phyloP scores from a whole-genome alignment of 2,329 filamentous ascomycete genomes.

The Dactylellina sp. region DNA sequence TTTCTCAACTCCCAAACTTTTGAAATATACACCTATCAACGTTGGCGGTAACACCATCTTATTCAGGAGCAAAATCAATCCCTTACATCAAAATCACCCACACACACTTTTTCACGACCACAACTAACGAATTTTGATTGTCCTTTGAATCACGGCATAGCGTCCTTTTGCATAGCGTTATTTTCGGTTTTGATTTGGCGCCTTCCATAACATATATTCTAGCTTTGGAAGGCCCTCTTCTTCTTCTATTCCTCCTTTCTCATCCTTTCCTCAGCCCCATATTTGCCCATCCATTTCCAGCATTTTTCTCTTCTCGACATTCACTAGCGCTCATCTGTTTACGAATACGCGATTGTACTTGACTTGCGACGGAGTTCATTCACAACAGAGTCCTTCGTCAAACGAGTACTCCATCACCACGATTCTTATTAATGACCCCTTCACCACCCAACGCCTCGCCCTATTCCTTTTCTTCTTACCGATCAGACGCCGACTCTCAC shows the following conservation, averaged over 20 bases:
- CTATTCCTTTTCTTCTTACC: conserved; percentile 16
- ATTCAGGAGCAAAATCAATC: too few relatives aligned
- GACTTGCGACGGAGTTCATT: conserved; percentile 28
- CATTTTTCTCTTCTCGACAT: conserved; percentile 50
- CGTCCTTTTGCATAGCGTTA: conserved; percentile 53
- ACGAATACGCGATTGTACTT: conserved; percentile 47
- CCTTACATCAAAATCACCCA: too few relatives aligned
- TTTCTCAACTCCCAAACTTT: conserved; percentile 5
- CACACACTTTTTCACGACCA: conserved; percentile 23
- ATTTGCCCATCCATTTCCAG: conserved; percentile 30
- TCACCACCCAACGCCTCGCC: conserved; percentile 7
- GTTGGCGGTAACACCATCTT: too few relatives aligned
- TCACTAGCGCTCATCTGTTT: conserved; percentile 53
- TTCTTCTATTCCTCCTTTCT: not conserved
- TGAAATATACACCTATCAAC: not conserved
- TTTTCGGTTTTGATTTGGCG: conserved; percentile 33
- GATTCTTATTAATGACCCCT: conserved; percentile 49
- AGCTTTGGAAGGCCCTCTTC: conserved; percentile 35
- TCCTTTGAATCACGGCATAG: conserved; percentile 49
- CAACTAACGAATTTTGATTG: conserved; percentile 43
- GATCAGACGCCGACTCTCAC: conserved; percentile 19
- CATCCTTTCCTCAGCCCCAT: too few relatives aligned
- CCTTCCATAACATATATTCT: conserved; percentile 43
- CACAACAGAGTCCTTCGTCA: conserved; percentile 25
- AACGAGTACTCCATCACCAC: conserved; percentile 38